Conservation (phyloP, 2,329 filamentous ascomycete genomes). For the Dactylellina parvicollis region DNA sequence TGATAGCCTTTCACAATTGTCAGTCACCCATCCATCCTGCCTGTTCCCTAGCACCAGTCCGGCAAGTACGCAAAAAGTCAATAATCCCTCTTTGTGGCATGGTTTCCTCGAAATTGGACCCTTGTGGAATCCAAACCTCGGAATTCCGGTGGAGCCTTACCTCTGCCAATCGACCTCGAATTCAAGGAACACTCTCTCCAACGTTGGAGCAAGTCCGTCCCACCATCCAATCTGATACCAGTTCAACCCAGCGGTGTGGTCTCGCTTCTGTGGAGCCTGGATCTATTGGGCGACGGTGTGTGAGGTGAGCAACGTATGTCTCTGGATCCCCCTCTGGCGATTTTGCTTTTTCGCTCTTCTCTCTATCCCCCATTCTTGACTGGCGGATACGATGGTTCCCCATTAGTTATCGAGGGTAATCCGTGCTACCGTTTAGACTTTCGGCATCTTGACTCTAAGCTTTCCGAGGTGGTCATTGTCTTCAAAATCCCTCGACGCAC, state of each 20-base stretch:
- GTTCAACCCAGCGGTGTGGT: slow-evolving; percentile 40
- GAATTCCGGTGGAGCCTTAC: slow-evolving; percentile 32
- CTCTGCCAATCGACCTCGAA: slow-evolving; percentile 27
- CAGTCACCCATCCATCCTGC: slow-evolving; percentile 40
- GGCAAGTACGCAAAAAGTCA: slow-evolving; percentile 49
- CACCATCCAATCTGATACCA: slow-evolving; percentile 50
- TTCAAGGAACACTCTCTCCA: slow-evolving; percentile 41
- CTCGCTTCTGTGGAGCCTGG: slow-evolving; percentile 31
- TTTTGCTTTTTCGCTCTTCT: slow-evolving; percentile 28
- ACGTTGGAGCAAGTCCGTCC: slow-evolving; percentile 49
- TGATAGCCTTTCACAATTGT: slow-evolving; percentile 33
- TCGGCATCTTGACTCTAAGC: slow-evolving; percentile 39
- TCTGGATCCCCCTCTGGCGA: neutral
- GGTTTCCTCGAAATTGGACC: slow-evolving; percentile 51
- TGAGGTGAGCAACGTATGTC: slow-evolving; percentile 31
- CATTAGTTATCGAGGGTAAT: slow-evolving; percentile 50
- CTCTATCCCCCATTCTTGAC: slow-evolving; percentile 22
- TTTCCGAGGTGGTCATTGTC: slow-evolving; percentile 43
- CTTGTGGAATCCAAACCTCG: slow-evolving; percentile 47
- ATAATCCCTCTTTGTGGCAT: slow-evolving; percentile 41
- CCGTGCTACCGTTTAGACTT: slow-evolving; percentile 50
- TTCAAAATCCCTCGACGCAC: slow-evolving; percentile 38
- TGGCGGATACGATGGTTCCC: slow-evolving; percentile 45
- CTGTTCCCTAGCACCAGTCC: slow-evolving; percentile 29
- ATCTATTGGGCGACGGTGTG: slow-evolving; percentile 39